Evolutionary conservation across 2,329 filamentous ascomycete genomes (phyloP).

Genomic region (Exophiala sp.): DNA sequence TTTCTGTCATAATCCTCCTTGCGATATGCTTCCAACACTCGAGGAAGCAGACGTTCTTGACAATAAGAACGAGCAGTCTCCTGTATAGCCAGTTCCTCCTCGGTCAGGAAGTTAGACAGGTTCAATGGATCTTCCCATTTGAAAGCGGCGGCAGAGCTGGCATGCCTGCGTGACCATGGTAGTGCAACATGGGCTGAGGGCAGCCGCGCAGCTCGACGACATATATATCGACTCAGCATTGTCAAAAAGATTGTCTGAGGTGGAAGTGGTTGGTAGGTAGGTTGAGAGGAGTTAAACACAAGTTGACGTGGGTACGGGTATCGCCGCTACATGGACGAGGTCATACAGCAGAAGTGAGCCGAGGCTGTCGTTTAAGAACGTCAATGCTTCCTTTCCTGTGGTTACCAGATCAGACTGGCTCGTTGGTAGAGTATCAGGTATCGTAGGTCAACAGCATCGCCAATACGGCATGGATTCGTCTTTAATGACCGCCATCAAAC

Average conservation of each 20-base stretch:
- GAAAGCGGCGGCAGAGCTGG: conserved; percentile 47
- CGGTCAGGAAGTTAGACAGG: conserved; percentile 68
- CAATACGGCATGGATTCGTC: no score
- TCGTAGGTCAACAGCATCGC: no score
- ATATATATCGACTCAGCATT: conserved; percentile 22
- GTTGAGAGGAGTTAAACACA: neutral
- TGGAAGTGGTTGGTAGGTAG: neutral
- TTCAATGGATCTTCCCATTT: conserved; percentile 89
- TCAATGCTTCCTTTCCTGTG: neutral
- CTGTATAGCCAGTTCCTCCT: conserved; percentile 83
- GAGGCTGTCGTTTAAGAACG: neutral
- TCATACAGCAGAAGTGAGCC: neutral
- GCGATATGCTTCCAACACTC: conserved; percentile 80
- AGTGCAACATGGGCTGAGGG: conserved; percentile 2
- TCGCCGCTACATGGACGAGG: neutral
- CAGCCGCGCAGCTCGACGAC: conserved; percentile 20
- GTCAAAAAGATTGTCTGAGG: neutral
- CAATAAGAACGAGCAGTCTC: conserved; percentile 92
- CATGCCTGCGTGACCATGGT: conserved; percentile 19
- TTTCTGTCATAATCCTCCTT: conserved; percentile 80
- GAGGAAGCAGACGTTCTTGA: conserved; percentile 77
- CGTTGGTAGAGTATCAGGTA: no score
- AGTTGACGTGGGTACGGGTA: no score
- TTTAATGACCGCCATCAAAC: no score
- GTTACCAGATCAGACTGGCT: no score